Evolutionary conservation across 129 eudicot species (phyloP).

Genomic region (Arctium lappa): DNA sequence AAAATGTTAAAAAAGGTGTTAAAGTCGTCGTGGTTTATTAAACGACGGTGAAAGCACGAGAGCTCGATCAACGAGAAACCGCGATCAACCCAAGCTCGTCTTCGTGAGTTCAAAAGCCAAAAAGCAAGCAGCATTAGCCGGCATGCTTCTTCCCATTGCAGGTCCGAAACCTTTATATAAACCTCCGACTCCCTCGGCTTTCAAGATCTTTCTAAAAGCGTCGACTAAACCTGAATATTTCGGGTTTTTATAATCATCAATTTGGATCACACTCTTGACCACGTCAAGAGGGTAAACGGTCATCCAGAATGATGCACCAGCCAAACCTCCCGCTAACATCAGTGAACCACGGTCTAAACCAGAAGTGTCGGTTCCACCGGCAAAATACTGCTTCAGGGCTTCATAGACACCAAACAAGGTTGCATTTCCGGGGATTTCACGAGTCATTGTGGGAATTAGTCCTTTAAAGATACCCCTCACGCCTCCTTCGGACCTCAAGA

Average conservation of each 20-base stretch:
- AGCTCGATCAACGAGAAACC: neutral
- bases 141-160: conserved; percentile 91
- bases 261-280: conserved; percentile 83
- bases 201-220: conserved; percentile 67
- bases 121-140: conserved; percentile 97
- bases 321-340: conserved; percentile 76
- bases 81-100: conserved; percentile 58
- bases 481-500: conserved; percentile 74
- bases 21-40: neutral
- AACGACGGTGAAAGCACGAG: neutral
- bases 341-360: conserved; percentile 70
- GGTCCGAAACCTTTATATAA: conserved; percentile 94
- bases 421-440: conserved; percentile 94
- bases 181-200: conserved; percentile 77
- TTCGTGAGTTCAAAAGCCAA: conserved; percentile 73
- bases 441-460: conserved; percentile 76
- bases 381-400: conserved; percentile 69
- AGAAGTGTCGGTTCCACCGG: conserved; percentile 88
- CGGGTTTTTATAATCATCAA: conserved; percentile 82
- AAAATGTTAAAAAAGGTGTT: neutral
- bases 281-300: conserved; percentile 86
- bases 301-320: conserved; percentile 82
- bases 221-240: conserved; percentile 69
- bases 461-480: conserved; percentile 80
- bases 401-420: conserved; percentile 93